Evolutionary conservation across 768 basidiomycete species (phyloP).

Genomic region (Amylocystis lapponica): DNA sequence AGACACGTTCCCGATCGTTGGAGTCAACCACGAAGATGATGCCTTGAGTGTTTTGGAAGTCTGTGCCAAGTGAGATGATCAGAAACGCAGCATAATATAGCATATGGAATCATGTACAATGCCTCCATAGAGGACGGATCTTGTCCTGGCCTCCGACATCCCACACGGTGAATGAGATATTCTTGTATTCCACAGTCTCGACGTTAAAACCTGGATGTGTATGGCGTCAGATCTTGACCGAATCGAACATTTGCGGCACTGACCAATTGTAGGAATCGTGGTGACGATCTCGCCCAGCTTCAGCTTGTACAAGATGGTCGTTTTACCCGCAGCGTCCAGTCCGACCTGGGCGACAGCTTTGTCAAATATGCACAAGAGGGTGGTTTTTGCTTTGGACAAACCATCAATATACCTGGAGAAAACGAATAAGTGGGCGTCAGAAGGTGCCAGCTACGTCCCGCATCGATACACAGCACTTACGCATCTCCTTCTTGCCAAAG

Average conservation of each 20-base stretch:
- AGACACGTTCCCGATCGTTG: constrained; percentile 98
- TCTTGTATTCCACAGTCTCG: constrained; percentile 99
- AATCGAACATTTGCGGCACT: constrained; percentile 27
- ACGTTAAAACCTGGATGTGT: constrained; percentile 88
- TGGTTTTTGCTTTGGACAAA: constrained; percentile 35
- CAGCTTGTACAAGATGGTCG: constrained; percentile 97
- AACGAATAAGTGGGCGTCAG: constrained; percentile 17
- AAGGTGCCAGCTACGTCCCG: constrained; percentile 16
- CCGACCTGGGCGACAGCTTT: constrained; percentile 61
- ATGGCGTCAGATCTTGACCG: constrained; percentile 7
- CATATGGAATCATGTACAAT: constrained; percentile 62
- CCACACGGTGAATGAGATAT: constrained; percentile 99
- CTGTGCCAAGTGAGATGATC: constrained; percentile 39
- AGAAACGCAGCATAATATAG: constrained; percentile 14
- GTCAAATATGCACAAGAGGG: no score
- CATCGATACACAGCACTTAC: constrained; percentile 47
- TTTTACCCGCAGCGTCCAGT: constrained; percentile 99
- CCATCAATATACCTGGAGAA: constrained; percentile 91
- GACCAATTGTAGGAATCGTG: constrained; percentile 99
- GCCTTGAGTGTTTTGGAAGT: constrained; percentile 99
- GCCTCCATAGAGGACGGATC: constrained; percentile 99
- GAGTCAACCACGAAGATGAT: constrained; percentile 99
- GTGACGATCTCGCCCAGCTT: constrained; percentile 99
- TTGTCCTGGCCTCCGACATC: constrained; percentile 99
- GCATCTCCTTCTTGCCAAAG: constrained; percentile 99